Conservation (phyloP, 495 filamentous ascomycete species). For the Cudoniella acicularis region DNA sequence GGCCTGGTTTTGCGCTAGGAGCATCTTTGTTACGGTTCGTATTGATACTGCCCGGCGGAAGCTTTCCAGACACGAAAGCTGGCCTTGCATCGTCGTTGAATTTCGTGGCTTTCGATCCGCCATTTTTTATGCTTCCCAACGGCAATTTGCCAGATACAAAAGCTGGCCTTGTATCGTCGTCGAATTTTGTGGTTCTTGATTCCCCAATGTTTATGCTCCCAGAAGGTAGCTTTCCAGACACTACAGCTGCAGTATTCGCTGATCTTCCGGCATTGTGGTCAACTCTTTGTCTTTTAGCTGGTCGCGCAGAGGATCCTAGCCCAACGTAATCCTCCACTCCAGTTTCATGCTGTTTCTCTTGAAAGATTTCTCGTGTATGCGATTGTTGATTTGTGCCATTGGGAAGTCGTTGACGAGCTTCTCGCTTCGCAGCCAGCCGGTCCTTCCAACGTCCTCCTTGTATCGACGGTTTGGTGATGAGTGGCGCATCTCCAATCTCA, state of each 20-base stretch:
- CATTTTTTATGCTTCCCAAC: conserved; percentile 29
- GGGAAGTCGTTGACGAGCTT: conserved; percentile 46
- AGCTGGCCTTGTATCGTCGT: conserved; percentile 19
- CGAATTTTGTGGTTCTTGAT: conserved; percentile 8
- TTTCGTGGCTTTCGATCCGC: too few species aligned
- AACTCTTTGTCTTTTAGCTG: conserved; percentile 24
- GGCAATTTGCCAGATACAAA: conserved; percentile 24
- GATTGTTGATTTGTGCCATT: neutral
- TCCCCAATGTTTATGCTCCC: conserved; percentile 18
- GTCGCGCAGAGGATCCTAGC: conserved; percentile 7
- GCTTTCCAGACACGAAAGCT: conserved; percentile 7
- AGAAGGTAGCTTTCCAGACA: conserved; percentile 20
- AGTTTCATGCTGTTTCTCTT: conserved; percentile 16
- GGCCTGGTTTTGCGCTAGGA: conserved; percentile 34
- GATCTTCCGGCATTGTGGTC: conserved; percentile 14
- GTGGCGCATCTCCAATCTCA: conserved; percentile 57
- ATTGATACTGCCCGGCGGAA: conserved; percentile 24
- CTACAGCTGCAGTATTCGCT: conserved; percentile 10
- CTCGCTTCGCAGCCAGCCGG: conserved; percentile 74
- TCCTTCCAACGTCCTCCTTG: conserved; percentile 92
- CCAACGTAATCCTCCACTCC: conserved; percentile 23
- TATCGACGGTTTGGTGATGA: conserved; percentile 59
- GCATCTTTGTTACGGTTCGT: conserved; percentile 11
- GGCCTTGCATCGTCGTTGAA: neutral
- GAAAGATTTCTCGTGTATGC: conserved; percentile 15